These are phyloP conservation scores for Colletotrichum simmondsii DNA, from an alignment of 2,329 filamentous ascomycete genomes.

Conservation along the genomic window DNA sequence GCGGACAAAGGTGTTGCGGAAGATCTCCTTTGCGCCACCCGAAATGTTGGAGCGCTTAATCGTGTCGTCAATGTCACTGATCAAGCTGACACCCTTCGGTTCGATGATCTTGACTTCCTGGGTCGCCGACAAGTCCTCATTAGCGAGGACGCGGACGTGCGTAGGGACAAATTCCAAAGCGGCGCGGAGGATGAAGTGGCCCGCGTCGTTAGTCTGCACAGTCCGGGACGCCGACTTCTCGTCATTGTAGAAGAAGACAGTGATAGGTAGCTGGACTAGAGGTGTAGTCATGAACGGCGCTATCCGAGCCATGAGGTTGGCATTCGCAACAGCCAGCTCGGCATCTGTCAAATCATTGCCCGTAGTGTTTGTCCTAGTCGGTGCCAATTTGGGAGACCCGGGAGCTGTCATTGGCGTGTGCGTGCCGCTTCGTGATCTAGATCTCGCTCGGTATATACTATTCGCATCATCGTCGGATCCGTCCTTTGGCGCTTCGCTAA, in stretches of 20 bases:
- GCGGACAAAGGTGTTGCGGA: conserved; percentile 93
- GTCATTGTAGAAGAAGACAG: conserved; percentile 95
- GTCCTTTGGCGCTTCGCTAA: conserved; percentile 73
- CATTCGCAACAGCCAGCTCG: conserved; percentile 83
- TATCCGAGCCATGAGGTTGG: conserved; percentile 87
- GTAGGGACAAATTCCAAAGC: conserved; percentile 91
- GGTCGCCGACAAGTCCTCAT: conserved; percentile 83
- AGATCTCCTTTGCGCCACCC: conserved; percentile 90
- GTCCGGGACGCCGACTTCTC: conserved; percentile 84
- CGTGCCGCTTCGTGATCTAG: conserved; percentile 43
- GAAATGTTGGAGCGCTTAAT: conserved; percentile 95
- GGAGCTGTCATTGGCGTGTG: conserved; percentile 52
- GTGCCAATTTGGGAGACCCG: conserved; percentile 52
- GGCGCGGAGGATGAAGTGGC: conserved; percentile 86
- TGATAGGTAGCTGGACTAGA: conserved; percentile 80
- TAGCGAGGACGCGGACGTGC: conserved; percentile 86
- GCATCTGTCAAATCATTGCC: conserved; percentile 75
- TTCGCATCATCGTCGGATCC: conserved; percentile 52
- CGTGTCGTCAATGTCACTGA: conserved; percentile 98
- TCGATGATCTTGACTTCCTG: conserved; percentile 83
- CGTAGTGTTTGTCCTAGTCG: conserved; percentile 49
- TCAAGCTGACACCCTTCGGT: conserved; percentile 84
- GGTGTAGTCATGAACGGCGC: conserved; percentile 92
- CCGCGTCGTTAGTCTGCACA: conserved; percentile 85
- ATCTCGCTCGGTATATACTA: conserved; percentile 42